Base-by-base conservation (phyloP, 2,329 filamentous ascomycete genomes). In the Emericellopsis cladophorae region DNA sequence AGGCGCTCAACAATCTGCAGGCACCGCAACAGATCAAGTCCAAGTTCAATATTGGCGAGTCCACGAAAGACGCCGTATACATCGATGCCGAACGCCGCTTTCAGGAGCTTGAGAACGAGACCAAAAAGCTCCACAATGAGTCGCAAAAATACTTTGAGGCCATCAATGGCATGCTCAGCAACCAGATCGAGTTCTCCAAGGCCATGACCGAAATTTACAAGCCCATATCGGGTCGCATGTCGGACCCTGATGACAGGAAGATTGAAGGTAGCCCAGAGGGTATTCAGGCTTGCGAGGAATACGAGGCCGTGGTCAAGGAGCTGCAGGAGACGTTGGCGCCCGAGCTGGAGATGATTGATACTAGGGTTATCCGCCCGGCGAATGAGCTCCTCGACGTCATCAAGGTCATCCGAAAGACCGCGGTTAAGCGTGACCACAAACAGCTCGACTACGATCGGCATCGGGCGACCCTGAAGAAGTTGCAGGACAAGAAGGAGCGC, bases 101-200 rank as follows among this genome's bases (percentile, higher is more conserved):
- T 59, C 73, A 87, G 49, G 92, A 98, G 66, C 75, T 98, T 48
- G 92, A 98, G 65, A 82, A 71, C 49, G 89, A 98, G 67, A 96
- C 92, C 31, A 96, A 95, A 72, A 90, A 84, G 62, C 79, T 95
- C 24, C 90, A 96, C 65, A 87, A 95, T 67, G 90, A 96, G 64
- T 94, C 87, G 42, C 84, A 89, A 62, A 95, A 94, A 67, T 98
- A 98, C 64, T 95, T 94, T 54, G 81, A 95, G 41, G 86, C 92
- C 58, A 95, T 98, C 67, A 95, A 96, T 66, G 85, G 84, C 70
- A 98, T 98, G 92, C 76, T 98, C 54, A 77, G 71, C 57, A 89
- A 96, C 65, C 92, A 98, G 68, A 96, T 98, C 64, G 90, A 94
- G 59, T 98, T 98, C 67, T 95, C 90, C 52, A 79, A 95, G 65